Percentiles rank a stretch among this genome's conserved stretches.
Evolutionary conservation across 257 asterid species (phyloP).

Genomic region (Salvia splendens): DNA sequence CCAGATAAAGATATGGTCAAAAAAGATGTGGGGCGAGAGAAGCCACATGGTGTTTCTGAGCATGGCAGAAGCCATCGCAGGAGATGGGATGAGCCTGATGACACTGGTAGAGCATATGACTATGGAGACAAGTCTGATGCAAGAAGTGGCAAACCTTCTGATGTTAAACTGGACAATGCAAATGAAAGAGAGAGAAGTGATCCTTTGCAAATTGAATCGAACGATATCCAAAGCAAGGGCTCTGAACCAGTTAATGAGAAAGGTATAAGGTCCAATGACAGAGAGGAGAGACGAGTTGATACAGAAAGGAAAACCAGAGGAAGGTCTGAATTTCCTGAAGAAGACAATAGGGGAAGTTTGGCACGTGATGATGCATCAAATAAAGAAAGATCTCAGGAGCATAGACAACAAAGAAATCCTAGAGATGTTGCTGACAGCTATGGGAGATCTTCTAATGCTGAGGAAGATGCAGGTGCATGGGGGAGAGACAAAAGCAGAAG

Average conservation of each 20-base stretch:
- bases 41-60: slow-evolving; percentile 52
- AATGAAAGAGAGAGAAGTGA: slow-evolving; percentile 53
- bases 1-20: slow-evolving; percentile 46
- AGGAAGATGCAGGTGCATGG: slow-evolving; percentile 52
- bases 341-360: slow-evolving; percentile 47
- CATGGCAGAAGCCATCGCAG: slow-evolving; percentile 63
- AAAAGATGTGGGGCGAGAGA: slow-evolving; percentile 62
- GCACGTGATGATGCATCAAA: slow-evolving; percentile 44
- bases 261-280: slow-evolving; percentile 44
- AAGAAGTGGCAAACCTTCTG: slow-evolving; percentile 49
- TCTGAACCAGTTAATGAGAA: slow-evolving; percentile 50
- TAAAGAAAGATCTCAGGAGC: slow-evolving; percentile 61
- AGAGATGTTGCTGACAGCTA: slow-evolving; percentile 46
- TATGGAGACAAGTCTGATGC: slow-evolving; percentile 45
- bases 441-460: slow-evolving; percentile 54
- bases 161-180: slow-evolving; percentile 45
- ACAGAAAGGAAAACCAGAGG: slow-evolving; percentile 61
- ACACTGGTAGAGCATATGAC: slow-evolving; percentile 39
- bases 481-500: slow-evolving; percentile 62
- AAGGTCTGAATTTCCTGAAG: slow-evolving; percentile 55
- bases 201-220: slow-evolving; percentile 40
- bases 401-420: slow-evolving; percentile 46
- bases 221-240: slow-evolving; percentile 34
- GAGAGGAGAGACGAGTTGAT: slow-evolving; percentile 61
- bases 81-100: slow-evolving; percentile 80